Conservation (phyloP, 2,329 filamentous ascomycete genomes). For the Colletotrichum somersetense region DNA sequence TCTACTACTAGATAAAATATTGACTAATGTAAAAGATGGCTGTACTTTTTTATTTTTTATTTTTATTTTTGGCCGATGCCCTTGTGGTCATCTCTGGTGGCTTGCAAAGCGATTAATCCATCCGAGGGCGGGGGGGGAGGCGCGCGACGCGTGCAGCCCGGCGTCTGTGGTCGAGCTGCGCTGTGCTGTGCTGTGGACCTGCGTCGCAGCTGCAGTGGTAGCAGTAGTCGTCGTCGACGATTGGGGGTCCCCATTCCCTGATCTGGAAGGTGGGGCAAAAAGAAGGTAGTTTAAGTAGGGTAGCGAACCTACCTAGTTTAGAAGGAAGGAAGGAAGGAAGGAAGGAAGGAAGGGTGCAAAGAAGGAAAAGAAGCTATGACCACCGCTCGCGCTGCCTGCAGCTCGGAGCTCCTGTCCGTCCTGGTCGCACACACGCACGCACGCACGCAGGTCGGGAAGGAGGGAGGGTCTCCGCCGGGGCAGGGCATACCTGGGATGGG, state of each 20-base stretch:
- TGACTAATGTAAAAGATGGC: neutral
- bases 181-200: neutral
- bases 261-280: slow-evolving; percentile 37
- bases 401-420: slow-evolving; percentile 23
- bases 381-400: slow-evolving; percentile 12
- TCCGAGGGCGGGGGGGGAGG: too few species aligned
- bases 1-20: neutral
- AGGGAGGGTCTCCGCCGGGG: neutral
- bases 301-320: neutral
- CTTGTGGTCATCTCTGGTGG: neutral
- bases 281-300: neutral
- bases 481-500: too few species aligned
- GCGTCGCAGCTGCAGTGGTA: slow-evolving; percentile 15
- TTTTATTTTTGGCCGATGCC: too few species aligned
- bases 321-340: neutral
- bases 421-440: neutral
- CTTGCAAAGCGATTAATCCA: neutral
- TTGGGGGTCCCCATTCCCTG: slow-evolving; percentile 22
- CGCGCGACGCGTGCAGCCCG: slow-evolving; percentile 1
- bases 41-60: too few species aligned
- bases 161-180: neutral
- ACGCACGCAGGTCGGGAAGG: neutral
- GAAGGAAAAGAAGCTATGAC: slow-evolving; percentile 33
- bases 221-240: slow-evolving; percentile 1
- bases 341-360: neutral